These are phyloP conservation scores for Collybiopsis confluens DNA, from an alignment of 768 basidiomycete species.

Conservation along the genomic window DNA sequence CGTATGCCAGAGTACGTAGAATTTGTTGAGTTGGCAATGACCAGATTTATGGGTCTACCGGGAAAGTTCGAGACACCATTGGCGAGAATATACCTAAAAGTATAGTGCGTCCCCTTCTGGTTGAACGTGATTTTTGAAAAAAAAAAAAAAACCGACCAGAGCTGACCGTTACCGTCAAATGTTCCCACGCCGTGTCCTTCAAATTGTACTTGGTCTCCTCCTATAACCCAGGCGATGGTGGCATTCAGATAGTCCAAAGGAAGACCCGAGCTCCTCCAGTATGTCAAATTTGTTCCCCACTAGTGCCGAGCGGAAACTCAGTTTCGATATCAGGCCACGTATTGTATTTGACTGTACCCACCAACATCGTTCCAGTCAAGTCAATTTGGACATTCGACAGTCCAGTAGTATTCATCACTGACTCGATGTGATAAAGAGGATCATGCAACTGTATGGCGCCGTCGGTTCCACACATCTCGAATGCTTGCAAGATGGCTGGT, in stretches of 20 bases:
- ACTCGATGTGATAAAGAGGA: slow-evolving; percentile 29
- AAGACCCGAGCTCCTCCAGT: slow-evolving; percentile 32
- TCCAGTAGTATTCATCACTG: slow-evolving; percentile 27
- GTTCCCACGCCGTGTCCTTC: slow-evolving; percentile 30
- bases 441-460: slow-evolving; percentile 24
- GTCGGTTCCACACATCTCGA: slow-evolving; percentile 12
- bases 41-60: slow-evolving; percentile 32
- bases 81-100: slow-evolving; percentile 30
- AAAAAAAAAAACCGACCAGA: slow-evolving; percentile 23
- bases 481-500: slow-evolving; percentile 20
- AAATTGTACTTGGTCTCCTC: slow-evolving; percentile 25
- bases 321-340: too few relatives aligned
- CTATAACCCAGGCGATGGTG: slow-evolving; percentile 32
- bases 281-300: slow-evolving; percentile 31
- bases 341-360: slow-evolving; percentile 18
- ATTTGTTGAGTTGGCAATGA: slow-evolving; percentile 30
- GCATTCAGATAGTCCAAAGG: slow-evolving; percentile 33
- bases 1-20: slow-evolving; percentile 31
- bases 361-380: slow-evolving; percentile 30
- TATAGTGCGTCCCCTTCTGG: background rate
- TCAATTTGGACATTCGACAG: slow-evolving; percentile 29
- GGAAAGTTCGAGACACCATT: slow-evolving; percentile 33
- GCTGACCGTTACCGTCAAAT: slow-evolving; percentile 37
- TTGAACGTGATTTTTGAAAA: background rate
- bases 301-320: slow-evolving; percentile 1